These are phyloP conservation scores for Lactifluus volemus DNA, from an alignment of 768 basidiomycete genomes.

Conservation along the genomic window DNA sequence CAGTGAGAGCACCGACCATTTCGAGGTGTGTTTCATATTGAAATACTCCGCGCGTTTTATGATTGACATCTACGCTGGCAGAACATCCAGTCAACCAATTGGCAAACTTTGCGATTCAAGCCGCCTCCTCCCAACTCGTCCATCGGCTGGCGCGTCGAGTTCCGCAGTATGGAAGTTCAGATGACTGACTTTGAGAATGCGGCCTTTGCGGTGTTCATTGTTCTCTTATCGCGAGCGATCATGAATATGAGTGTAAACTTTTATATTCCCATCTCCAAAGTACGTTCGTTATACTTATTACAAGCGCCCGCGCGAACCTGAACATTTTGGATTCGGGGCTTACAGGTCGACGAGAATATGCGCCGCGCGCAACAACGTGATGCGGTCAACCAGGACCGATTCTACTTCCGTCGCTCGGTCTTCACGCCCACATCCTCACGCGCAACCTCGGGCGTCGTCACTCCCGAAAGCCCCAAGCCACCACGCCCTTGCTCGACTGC, in stretches of 20 bases:
- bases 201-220: slow-evolving; percentile 90
- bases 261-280: slow-evolving; percentile 96
- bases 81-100: slow-evolving; percentile 99
- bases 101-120: slow-evolving; percentile 98
- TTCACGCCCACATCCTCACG: slow-evolving; percentile 40
- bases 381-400: slow-evolving; percentile 64
- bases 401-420: slow-evolving; percentile 85
- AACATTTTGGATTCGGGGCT: background rate
- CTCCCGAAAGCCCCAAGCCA: slow-evolving; percentile 23
- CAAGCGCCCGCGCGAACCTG: background rate
- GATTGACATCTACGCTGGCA: slow-evolving; percentile 26
- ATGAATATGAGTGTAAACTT: slow-evolving; percentile 87
- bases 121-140: slow-evolving; percentile 88
- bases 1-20: slow-evolving; percentile 80
- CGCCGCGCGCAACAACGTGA: slow-evolving; percentile 75
- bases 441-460: slow-evolving; percentile 32
- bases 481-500: slow-evolving; percentile 26
- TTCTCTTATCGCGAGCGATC: slow-evolving; percentile 90
- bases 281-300: slow-evolving; percentile 22
- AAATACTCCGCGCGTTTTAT: background rate
- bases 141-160: slow-evolving; percentile 98
- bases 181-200: slow-evolving; percentile 99
- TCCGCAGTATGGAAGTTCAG: slow-evolving; percentile 98
- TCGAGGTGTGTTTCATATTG: slow-evolving; percentile 53
- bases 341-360: slow-evolving; percentile 97